phyloP scores from a whole-genome alignment of 2,329 filamentous ascomycete genomes.

The Eutypa lata region DNA sequence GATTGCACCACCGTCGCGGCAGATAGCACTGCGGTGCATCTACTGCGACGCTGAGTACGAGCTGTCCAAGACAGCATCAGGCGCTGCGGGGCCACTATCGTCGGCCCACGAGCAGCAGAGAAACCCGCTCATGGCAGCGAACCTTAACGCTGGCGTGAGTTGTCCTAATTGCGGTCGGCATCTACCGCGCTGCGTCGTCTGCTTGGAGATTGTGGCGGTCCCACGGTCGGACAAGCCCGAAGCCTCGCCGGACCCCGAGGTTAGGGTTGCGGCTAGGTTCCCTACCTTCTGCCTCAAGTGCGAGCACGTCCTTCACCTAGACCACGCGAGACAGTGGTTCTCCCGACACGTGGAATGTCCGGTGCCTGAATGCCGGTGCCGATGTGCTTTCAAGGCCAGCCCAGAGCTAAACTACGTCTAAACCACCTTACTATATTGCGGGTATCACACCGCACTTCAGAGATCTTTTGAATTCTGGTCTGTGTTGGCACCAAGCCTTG shows the following conservation, averaged over 20 bases:
- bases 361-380: slow-evolving; percentile 65
- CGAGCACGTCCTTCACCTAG: slow-evolving; percentile 65
- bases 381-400: slow-evolving; percentile 60
- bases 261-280: slow-evolving; percentile 53
- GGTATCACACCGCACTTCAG: too few relatives aligned
- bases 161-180: slow-evolving; percentile 66
- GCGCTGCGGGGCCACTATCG: too few relatives aligned
- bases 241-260: slow-evolving; percentile 43
- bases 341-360: slow-evolving; percentile 62
- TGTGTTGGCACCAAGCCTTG: too few relatives aligned
- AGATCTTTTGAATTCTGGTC: too few relatives aligned
- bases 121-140: slow-evolving; percentile 58
- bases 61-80: slow-evolving; percentile 40
- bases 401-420: slow-evolving; percentile 55
- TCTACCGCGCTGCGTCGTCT: slow-evolving; percentile 65
- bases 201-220: slow-evolving; percentile 63
- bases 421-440: too few relatives aligned
- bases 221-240: slow-evolving; percentile 59
- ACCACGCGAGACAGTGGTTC: slow-evolving; percentile 67
- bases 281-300: slow-evolving; percentile 68
- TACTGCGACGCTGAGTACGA: slow-evolving; percentile 67
- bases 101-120: slow-evolving; percentile 19
- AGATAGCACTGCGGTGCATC: slow-evolving; percentile 72
- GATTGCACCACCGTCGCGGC: slow-evolving; percentile 62
- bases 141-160: slow-evolving; percentile 58